A percentile compares a stretch with the other conserved stretches of the same genome.
phyloP scores from a whole-genome alignment of 2,329 filamentous ascomycete species.

The Epichloe elymi region DNA sequence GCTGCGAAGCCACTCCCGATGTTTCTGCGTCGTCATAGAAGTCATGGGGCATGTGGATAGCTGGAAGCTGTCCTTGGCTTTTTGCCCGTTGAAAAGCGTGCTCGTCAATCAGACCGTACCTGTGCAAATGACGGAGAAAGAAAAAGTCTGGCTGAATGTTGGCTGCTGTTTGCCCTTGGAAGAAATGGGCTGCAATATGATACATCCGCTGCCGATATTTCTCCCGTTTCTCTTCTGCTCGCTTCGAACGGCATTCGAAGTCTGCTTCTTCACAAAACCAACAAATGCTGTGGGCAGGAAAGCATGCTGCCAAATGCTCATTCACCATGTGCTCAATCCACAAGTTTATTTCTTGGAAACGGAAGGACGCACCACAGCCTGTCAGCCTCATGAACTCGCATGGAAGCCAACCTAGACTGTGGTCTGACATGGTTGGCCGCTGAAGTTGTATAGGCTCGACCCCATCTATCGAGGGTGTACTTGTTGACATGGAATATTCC shows the following conservation, averaged over 20 bases:
- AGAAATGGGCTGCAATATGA: conserved; percentile 36
- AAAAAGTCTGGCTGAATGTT: conserved; percentile 26
- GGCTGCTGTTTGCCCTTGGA: conserved; percentile 10
- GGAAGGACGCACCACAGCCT: conserved; percentile 26
- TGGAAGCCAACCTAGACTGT: conserved; percentile 15
- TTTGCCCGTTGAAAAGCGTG: conserved; percentile 11
- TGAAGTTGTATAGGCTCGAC: conserved; percentile 6
- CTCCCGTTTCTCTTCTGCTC: conserved; percentile 4
- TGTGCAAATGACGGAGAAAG: conserved; percentile 25
- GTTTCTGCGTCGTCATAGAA: neutral
- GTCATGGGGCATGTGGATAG: neutral
- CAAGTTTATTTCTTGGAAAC: conserved; percentile 18
- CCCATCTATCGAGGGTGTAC: conserved; percentile 10
- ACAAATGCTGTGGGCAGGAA: conserved; percentile 28
- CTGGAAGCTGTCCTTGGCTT: conserved; percentile 18
- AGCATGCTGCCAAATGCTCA: conserved; percentile 21
- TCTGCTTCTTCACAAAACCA: conserved; percentile 33
- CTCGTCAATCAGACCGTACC: conserved; percentile 15
- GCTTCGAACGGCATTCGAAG: conserved; percentile 15
- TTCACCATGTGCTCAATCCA: conserved; percentile 35
- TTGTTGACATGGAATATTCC: conserved; percentile 11
- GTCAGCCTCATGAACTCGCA: conserved; percentile 31
- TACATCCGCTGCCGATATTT: conserved; percentile 30
- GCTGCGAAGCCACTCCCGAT: neutral
- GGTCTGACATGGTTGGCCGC: conserved; percentile 5